phyloP scores from a whole-genome alignment of 192 early-diverging fungal species.

The Rhizophagus sp. region DNA sequence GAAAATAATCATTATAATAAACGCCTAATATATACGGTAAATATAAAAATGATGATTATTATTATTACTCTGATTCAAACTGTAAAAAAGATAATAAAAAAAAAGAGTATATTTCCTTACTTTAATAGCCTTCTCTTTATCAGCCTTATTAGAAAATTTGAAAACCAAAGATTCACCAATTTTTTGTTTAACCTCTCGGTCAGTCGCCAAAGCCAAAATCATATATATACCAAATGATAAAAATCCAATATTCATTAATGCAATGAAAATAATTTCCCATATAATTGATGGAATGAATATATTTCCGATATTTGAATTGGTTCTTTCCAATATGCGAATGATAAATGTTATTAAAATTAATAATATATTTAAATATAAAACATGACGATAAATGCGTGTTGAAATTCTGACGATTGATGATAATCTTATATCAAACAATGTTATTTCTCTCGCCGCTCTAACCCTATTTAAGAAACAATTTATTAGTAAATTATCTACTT shows the following conservation, averaged over 20 bases:
- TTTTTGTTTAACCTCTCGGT: background rate
- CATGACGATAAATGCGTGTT: background rate
- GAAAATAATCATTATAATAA: background rate
- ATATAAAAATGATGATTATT: too few relatives aligned
- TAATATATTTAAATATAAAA: background rate
- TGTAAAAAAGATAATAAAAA: background rate
- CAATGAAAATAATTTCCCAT: background rate
- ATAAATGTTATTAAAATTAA: background rate
- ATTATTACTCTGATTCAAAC: too few relatives aligned
- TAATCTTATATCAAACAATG: background rate
- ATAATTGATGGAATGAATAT: background rate
- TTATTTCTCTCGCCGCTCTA: slow-evolving; percentile 13
- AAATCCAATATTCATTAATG: slow-evolving; percentile 6
- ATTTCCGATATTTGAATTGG: background rate
- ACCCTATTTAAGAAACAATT: background rate
- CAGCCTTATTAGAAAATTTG: slow-evolving; percentile 2
- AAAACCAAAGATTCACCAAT: slow-evolving; percentile 21
- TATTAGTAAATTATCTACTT: background rate
- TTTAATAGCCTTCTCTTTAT: background rate
- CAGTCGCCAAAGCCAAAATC: background rate
- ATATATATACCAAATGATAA: background rate
- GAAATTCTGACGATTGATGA: background rate
- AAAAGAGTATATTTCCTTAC: background rate
- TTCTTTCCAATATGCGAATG: background rate
- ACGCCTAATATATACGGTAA: background rate